Evolutionary conservation across 164 flowering plant genomes (phyloP).

Genomic region (Euptelea pleiosperma): DNA sequence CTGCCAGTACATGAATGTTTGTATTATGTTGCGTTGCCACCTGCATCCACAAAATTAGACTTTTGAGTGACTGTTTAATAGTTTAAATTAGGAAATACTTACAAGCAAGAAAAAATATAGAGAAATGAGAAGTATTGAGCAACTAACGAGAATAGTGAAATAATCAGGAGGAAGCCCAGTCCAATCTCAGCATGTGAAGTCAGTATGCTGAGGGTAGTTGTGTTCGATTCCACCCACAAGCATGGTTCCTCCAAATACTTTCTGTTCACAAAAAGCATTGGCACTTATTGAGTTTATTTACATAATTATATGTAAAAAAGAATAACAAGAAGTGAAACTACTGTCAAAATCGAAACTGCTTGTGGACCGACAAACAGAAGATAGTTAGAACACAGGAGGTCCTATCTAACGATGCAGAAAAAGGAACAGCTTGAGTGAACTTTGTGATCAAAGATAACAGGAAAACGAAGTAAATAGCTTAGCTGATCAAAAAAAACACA

Average conservation of each 20-base stretch:
- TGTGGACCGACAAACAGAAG: background rate
- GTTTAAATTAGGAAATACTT: too few relatives aligned
- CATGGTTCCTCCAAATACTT: constrained; percentile 92
- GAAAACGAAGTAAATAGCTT: too few relatives aligned
- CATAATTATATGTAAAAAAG: too few relatives aligned
- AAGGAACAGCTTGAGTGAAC: background rate
- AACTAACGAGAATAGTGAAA: constrained; percentile 88
- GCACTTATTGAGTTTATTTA: too few relatives aligned
- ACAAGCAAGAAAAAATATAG: background rate
- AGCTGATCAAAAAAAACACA: background rate
- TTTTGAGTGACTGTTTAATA: too few relatives aligned
- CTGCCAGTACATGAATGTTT: constrained; percentile 99
- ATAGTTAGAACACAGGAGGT: background rate
- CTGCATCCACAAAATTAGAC: constrained; percentile 37
- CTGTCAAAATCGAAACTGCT: background rate
- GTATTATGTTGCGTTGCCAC: constrained; percentile 95
- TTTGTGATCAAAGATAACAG: background rate
- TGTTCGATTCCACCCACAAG: constrained; percentile 93
- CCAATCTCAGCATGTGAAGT: constrained; percentile 93
- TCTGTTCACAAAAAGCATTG: constrained; percentile 40
- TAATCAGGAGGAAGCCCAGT: constrained; percentile 75
- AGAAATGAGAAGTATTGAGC: background rate
- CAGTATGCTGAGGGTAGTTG: constrained; percentile 75
- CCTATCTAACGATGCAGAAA: too few relatives aligned
- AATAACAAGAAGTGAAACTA: too few relatives aligned